Percentiles rank a stretch among this genome's conserved stretches.
Evolutionary conservation across 1,284 basidiomycete species (phyloP).

Genomic region (Trichosporon asahii): DNA sequence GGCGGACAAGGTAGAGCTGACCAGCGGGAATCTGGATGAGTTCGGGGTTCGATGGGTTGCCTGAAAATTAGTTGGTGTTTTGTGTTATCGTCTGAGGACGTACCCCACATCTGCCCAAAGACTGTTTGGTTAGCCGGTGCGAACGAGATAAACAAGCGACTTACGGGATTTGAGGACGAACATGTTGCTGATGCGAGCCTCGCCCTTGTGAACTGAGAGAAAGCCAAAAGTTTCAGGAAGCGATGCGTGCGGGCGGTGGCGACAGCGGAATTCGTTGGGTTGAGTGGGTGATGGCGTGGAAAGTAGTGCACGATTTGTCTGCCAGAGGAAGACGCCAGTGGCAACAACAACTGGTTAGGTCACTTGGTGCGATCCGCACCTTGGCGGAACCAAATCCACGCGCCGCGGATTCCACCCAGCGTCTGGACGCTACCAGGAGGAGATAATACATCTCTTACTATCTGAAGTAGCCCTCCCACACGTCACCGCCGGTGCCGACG

Average conservation of each 20-base stretch:
- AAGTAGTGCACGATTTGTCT: background rate
- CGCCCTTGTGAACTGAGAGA: background rate
- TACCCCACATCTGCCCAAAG: slow-evolving; percentile 91
- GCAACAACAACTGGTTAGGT: background rate
- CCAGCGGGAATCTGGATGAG: slow-evolving; percentile 92
- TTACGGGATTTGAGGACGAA: slow-evolving; percentile 76
- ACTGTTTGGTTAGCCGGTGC: slow-evolving; percentile 57
- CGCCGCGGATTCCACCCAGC: background rate
- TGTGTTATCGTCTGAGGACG: slow-evolving; percentile 46
- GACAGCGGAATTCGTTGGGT: background rate
- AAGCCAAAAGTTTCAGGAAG: slow-evolving; percentile 11
- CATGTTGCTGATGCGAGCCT: slow-evolving; percentile 52
- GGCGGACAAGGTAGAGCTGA: slow-evolving; percentile 84
- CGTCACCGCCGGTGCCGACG: slow-evolving; percentile 1
- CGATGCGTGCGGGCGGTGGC: background rate
- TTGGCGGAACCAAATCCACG: background rate
- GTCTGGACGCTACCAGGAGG: background rate
- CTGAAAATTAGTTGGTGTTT: slow-evolving; percentile 27
- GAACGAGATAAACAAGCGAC: slow-evolving; percentile 45
- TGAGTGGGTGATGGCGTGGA: slow-evolving; percentile 1
- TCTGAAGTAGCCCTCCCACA: no score
- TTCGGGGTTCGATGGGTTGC: slow-evolving; percentile 71
- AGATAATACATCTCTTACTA: no score
- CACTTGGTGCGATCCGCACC: slow-evolving; percentile 3
- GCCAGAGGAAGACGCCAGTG: background rate